Conservation (phyloP, 2,329 filamentous ascomycete species). For the Sporothrix phasma region DNA sequence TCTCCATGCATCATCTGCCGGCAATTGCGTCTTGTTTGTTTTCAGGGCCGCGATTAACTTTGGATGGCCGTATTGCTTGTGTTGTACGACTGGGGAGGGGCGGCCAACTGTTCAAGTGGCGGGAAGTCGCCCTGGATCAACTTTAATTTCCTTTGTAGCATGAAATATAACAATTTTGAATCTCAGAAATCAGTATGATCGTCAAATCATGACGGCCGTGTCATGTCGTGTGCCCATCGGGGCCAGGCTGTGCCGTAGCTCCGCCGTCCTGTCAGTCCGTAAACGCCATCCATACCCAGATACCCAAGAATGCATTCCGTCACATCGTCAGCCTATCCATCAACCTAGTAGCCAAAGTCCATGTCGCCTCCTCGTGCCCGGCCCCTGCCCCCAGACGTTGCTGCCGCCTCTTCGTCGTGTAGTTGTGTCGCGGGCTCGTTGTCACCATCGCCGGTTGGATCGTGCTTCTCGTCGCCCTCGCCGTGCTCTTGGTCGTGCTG, state of each 20-base stretch:
- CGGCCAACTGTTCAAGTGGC: not conserved
- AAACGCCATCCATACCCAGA: not conserved
- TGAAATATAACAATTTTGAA: slow-evolving; percentile 10
- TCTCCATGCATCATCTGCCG: slow-evolving; percentile 1
- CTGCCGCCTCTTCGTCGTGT: not conserved
- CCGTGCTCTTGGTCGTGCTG: not conserved
- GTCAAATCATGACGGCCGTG: not conserved
- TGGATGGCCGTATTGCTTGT: not conserved
- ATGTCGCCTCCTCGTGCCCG: not conserved
- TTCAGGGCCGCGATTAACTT: not conserved
- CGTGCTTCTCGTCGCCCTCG: not conserved
- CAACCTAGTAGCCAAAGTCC: not conserved
- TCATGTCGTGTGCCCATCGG: not conserved
- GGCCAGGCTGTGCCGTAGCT: not conserved
- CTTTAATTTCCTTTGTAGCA: slow-evolving; percentile 18
- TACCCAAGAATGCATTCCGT: not conserved
- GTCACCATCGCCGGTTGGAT: not conserved
- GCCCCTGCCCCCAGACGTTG: not conserved
- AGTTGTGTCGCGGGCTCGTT: not conserved
- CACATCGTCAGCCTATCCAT: not conserved
- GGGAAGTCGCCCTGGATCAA: not conserved
- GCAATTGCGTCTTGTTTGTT: slow-evolving; percentile 4
- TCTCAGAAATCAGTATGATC: not conserved
- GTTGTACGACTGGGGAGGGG: not conserved
- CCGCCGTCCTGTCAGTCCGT: not conserved